Percentiles rank a stretch among this genome's conserved stretches.
Evolutionary conservation across 2,329 filamentous ascomycete genomes (phyloP).

Genomic region (Diaporthe vexans): DNA sequence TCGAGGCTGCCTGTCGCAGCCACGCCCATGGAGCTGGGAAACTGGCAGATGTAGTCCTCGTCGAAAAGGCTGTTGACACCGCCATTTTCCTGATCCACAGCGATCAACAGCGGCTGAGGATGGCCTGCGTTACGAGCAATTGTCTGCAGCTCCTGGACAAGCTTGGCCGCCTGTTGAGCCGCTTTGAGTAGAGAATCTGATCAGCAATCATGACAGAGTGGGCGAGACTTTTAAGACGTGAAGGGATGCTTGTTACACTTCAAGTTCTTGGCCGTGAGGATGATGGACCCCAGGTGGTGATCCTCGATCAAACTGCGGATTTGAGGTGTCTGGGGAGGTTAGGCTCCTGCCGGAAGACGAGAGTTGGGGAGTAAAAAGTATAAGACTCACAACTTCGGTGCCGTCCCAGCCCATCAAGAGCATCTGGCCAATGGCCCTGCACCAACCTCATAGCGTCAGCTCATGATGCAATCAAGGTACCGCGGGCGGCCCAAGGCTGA

Average conservation of each 20-base stretch:
- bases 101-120: slow-evolving; percentile 89
- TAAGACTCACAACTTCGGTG: slow-evolving; percentile 70
- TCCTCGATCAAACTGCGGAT: slow-evolving; percentile 85
- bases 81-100: slow-evolving; percentile 96
- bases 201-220: slow-evolving; percentile 48
- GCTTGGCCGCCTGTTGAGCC: slow-evolving; percentile 87
- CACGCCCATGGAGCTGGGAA: slow-evolving; percentile 96
- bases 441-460: slow-evolving; percentile 53
- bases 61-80: slow-evolving; percentile 97
- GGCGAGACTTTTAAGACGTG: slow-evolving; percentile 1
- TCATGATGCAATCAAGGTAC: slow-evolving; percentile 27
- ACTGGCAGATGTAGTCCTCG: slow-evolving; percentile 95
- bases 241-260: slow-evolving; percentile 70
- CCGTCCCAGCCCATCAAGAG: slow-evolving; percentile 91
- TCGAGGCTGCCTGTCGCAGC: slow-evolving; percentile 91
- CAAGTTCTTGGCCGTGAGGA: slow-evolving; percentile 86
- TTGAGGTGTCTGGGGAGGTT: slow-evolving; percentile 72
- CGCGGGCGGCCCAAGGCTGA: slow-evolving; percentile 37
- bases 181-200: slow-evolving; percentile 65
- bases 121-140: slow-evolving; percentile 93
- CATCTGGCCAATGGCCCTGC: slow-evolving; percentile 80
- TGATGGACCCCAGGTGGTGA: slow-evolving; percentile 89
- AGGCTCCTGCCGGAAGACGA: not conserved
- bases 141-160: slow-evolving; percentile 92
- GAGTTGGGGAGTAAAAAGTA: not conserved